Conservation (phyloP, 495 filamentous ascomycete species). For the Hypoxylon fragiforme region DNA sequence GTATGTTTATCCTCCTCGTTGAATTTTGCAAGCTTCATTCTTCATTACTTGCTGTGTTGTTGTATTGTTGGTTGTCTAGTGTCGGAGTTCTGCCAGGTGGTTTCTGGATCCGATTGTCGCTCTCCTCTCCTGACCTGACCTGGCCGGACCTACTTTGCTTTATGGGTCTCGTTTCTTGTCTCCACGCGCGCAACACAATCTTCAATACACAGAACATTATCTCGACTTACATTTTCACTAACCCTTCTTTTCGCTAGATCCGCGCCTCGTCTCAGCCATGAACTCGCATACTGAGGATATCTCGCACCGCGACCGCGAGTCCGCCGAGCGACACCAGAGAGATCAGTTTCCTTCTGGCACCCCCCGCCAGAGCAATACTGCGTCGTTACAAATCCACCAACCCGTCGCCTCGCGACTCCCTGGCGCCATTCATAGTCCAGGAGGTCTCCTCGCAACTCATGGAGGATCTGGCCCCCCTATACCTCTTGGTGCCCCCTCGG, state of each 20-base stretch:
- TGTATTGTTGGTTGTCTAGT: too few relatives aligned
- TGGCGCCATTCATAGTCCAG: slow-evolving; percentile 81
- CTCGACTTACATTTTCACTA: slow-evolving; percentile 10
- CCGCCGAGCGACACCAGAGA: slow-evolving; percentile 67
- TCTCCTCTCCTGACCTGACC: slow-evolving; percentile 29
- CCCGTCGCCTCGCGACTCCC: slow-evolving; percentile 82
- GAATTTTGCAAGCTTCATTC: too few relatives aligned
- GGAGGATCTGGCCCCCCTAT: slow-evolving; percentile 60
- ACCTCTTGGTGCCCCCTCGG: slow-evolving; percentile 65
- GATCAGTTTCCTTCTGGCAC: slow-evolving; percentile 61
- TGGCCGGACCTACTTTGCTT: too few relatives aligned
- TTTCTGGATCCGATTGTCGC: not conserved
- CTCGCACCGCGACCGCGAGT: slow-evolving; percentile 57
- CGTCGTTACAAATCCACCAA: slow-evolving; percentile 85
- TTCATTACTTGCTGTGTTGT: too few relatives aligned
- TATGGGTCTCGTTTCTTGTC: not conserved
- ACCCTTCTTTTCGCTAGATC: slow-evolving; percentile 10
- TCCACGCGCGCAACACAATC: slow-evolving; percentile 24
- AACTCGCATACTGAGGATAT: slow-evolving; percentile 39
- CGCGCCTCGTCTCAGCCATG: slow-evolving; percentile 23
- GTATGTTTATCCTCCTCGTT: slow-evolving; percentile 1
- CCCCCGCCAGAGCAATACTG: slow-evolving; percentile 80
- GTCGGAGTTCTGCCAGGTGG: too few relatives aligned
- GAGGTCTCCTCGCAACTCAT: slow-evolving; percentile 79
- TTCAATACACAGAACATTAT: not conserved